A percentile compares a stretch with the other conserved stretches of the same genome.
phyloP scores from a whole-genome alignment of 1,284 basidiomycete genomes.

The Baeospora myosura region DNA sequence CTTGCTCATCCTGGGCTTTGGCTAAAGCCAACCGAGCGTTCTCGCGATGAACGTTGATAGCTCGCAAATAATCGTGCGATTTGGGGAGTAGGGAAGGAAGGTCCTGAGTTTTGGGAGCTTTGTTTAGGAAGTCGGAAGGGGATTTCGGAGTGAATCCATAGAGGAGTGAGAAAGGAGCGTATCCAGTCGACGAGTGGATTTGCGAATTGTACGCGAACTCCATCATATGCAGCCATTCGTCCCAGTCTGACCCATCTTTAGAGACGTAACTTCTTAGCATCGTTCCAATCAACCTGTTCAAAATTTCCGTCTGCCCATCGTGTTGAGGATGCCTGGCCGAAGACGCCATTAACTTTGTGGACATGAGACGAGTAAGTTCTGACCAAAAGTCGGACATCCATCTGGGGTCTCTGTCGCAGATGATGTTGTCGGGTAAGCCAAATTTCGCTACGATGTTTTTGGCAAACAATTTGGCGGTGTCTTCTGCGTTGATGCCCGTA shows the following conservation, averaged over 20 bases:
- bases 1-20: no score
- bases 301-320: background rate
- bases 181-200: constrained; percentile 15
- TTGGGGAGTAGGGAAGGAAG: no score
- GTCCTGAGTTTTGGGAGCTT: no score
- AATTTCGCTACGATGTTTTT: constrained; percentile 13
- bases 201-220: constrained; percentile 15
- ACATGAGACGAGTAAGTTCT: background rate
- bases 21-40: no score
- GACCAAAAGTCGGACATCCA: constrained; percentile 19
- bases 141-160: constrained; percentile 17
- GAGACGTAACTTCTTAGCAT: constrained; percentile 10
- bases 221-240: constrained; percentile 14
- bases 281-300: constrained; percentile 16
- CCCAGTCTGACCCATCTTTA: background rate
- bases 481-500: constrained; percentile 9
- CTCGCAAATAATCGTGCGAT: no score
- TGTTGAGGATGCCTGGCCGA: background rate
- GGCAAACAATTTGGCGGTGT: constrained; percentile 15
- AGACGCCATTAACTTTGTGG: background rate
- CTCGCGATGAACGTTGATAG: no score
- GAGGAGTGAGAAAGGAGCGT: constrained; percentile 17
- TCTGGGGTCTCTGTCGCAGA: constrained; percentile 18
- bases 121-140: no score
- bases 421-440: constrained; percentile 16